phyloP scores from a whole-genome alignment of 176 grass and related monocot species.

The Ananas comosus region DNA sequence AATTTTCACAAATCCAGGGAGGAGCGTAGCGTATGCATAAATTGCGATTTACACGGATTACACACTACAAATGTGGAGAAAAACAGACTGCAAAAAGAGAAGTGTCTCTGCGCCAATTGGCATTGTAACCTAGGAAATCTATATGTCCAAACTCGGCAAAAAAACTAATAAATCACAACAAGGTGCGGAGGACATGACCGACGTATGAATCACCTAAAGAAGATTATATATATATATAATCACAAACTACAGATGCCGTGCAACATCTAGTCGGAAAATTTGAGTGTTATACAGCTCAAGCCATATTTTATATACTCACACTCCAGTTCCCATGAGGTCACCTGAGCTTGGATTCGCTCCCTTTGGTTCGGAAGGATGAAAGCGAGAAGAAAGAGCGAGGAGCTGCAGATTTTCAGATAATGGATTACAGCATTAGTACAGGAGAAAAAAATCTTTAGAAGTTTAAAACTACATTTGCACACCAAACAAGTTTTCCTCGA shows the following conservation, averaged over 20 bases:
- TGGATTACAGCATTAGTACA: neutral
- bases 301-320: conserved; percentile 39
- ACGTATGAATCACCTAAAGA: conserved; percentile 3
- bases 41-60: neutral
- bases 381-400: conserved; percentile 93
- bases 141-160: conserved; percentile 23
- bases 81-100: neutral
- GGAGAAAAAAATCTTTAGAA: neutral
- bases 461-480: neutral
- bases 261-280: neutral
- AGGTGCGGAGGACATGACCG: conserved; percentile 2
- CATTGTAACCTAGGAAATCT: neutral
- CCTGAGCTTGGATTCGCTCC: conserved; percentile 75
- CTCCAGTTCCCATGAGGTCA: conserved; percentile 31
- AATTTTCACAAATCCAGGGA: neutral
- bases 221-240: neutral
- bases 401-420: conserved; percentile 41
- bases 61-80: neutral
- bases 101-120: conserved; percentile 5
- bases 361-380: conserved; percentile 83
- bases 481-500: too few species aligned
- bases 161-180: conserved; percentile 11
- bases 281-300: conserved; percentile 11
- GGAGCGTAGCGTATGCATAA: neutral
- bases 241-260: neutral